A percentile compares a stretch with the other conserved stretches of the same genome.
These are phyloP conservation scores for Afroboletus lepidellus DNA, from an alignment of 1,284 basidiomycete genomes.

Conservation along the genomic window DNA sequence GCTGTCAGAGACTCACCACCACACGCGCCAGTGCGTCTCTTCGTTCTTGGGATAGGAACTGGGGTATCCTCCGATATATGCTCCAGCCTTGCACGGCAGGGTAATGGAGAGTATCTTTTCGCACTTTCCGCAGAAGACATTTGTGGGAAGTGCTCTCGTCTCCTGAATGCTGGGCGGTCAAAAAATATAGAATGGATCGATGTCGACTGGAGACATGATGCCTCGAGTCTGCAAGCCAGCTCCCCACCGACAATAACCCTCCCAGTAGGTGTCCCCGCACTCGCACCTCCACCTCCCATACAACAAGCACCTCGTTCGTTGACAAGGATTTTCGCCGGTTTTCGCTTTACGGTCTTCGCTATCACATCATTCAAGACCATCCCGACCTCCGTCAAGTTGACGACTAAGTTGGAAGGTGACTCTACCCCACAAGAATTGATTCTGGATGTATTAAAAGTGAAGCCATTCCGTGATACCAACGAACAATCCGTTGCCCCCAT, in stretches of 20 bases:
- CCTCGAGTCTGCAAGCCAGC: background rate
- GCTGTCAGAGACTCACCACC: conserved; percentile 28
- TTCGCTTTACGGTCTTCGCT: conserved; percentile 45
- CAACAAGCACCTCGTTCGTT: conserved; percentile 47
- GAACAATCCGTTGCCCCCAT: conserved; percentile 34
- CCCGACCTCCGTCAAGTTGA: conserved; percentile 42
- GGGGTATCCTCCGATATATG: conserved; percentile 50
- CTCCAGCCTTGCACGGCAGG: conserved; percentile 47
- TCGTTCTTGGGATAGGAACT: conserved; percentile 54
- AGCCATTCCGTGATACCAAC: conserved; percentile 32
- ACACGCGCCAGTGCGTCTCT: conserved; percentile 44
- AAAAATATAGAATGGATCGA: conserved; percentile 43
- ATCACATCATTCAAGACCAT: conserved; percentile 39
- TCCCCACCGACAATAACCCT: background rate
- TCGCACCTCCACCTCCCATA: conserved; percentile 35
- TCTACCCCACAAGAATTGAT: conserved; percentile 32
- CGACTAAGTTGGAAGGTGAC: conserved; percentile 37
- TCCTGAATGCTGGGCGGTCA: conserved; percentile 49
- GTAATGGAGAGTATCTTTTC: conserved; percentile 48
- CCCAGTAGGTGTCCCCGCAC: conserved; percentile 16
- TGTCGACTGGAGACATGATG: conserved; percentile 45
- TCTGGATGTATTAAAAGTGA: conserved; percentile 41
- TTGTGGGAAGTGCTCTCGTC: conserved; percentile 44
- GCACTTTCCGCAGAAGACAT: conserved; percentile 47
- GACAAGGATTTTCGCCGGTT: conserved; percentile 43